Evolutionary conservation across 169 alveolate genomes (phyloP), one percentile per base, ranked within the genome.

Genomic region (Plasmodium ovale): DNA sequence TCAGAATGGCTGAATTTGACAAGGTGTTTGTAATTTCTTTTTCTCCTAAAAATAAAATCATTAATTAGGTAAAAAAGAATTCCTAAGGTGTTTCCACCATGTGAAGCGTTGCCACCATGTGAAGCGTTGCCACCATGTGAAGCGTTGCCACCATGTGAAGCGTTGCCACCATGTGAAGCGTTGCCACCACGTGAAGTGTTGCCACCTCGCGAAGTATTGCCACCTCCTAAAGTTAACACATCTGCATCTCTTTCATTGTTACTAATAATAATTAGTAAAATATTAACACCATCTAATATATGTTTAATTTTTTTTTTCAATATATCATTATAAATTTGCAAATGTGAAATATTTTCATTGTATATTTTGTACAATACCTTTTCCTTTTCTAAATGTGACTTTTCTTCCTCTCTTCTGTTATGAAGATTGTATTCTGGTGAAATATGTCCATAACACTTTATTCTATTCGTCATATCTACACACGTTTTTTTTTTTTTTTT

Each of bases 401-500:
- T 73, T 21, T 73, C 88, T 59, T 59, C 64, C 16, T 29, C 33
- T 73, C 88, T 42, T 14, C 35, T 47, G 31, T 44, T 60, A 31
- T 73, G 73, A 23, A 59, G 59, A 27, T 39, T 5, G 2, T 42
- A 21, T 35, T 35, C 73, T 31, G 88, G 88, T 21, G 59, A 73
- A 59, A 73, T 14, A 35, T 64, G 72, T n/a, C 74, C 88, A 51
- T 56, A 73, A 64, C 88, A 73, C 37, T 73, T 73, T 37, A 73
- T 51, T 47, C 14, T 73, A 12, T 73, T 56, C 88, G 59, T 73
- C 23, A 47, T n/a, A n/a, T n/a, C n/a, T n/a, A n/a, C 62, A 25
- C 74, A 73, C 59, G 37, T 12, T 73, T 68, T 23, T 25, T 53
- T 53, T 6, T 53, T 19, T 51, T 51, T 51, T 53, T n/a, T 60